Evolutionary conservation across 805 yeast genomes (phyloP), one percentile per base, ranked within the genome.

Genomic region (Myxozyma melibiosi): DNA sequence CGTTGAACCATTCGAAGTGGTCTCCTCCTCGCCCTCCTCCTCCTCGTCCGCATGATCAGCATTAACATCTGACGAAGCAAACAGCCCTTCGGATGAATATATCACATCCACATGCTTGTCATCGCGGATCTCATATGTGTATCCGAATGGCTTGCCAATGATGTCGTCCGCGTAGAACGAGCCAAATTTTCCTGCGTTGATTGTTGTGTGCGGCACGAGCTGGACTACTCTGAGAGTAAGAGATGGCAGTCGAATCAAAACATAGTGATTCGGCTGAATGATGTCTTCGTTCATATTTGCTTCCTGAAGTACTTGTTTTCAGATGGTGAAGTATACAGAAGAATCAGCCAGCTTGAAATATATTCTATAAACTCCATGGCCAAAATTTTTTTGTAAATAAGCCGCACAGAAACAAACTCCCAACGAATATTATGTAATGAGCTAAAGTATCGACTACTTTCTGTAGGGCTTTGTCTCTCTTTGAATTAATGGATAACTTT

Each of bases 171-270:
- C 89, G 30, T 79, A 74, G 70, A 94, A 94, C 0, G 86, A 77
- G 18, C 99, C 99, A 72, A 92, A 94, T 70, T 94, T 92, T 1
- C 99, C 99, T 62, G 94, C 77, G 53, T 83, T 82, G 18, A 94
- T 79, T 9, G 80, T 70, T 0, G 85, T 83, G 31, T 80, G 83
- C 2, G 81, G 78, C 48, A 77, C 79, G 57, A 91, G 74, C 64
- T 84, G 82, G n/a, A 86, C 83, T 38, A 91, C 78, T 68, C 88
- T 85, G 67, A 84, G 71, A 55, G 88, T 86, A 51, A 84, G 88
- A 1, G 97, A 89, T 0, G 98, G 98, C 56, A 90, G 76, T 52
- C 86, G 79, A 35, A 94, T 71, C 65, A 92, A 72, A 8, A 82
- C 89, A 71, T 77, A 79, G 56, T 82, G 82, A 58, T 78, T 72